These are phyloP conservation scores for Hypericum perforatum DNA, from an alignment of 345 rosid species.

Conservation along the genomic window DNA sequence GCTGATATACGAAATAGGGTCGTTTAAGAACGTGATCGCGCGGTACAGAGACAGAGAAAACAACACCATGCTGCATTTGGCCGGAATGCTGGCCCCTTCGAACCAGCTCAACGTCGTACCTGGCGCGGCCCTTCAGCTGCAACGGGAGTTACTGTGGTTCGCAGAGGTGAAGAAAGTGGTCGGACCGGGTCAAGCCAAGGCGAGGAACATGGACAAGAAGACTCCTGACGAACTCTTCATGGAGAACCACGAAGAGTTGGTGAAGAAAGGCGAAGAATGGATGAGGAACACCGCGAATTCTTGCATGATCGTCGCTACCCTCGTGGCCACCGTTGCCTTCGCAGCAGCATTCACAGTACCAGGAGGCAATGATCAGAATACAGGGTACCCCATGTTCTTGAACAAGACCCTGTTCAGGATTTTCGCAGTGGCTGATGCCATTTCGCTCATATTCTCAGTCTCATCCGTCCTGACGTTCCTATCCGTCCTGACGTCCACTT, in stretches of 20 bases:
- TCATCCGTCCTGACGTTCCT: too few species aligned
- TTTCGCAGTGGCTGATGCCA: background rate
- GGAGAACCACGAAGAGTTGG: background rate
- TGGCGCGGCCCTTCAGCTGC: slow-evolving; percentile 19
- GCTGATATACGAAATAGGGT: slow-evolving; percentile 14
- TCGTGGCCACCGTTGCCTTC: slow-evolving; percentile 4
- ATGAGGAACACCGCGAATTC: slow-evolving; percentile 1
- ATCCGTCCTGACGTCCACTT: too few species aligned
- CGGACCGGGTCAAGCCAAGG: background rate
- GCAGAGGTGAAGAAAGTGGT: background rate
- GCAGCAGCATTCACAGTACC: slow-evolving; percentile 6
- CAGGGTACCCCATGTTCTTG: slow-evolving; percentile 1
- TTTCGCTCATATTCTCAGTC: too few species aligned
- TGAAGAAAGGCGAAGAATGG: slow-evolving; percentile 5
- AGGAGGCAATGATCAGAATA: background rate
- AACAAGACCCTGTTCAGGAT: too few species aligned
- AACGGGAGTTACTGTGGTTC: slow-evolving; percentile 9
- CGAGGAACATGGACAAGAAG: background rate
- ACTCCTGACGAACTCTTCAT: slow-evolving; percentile 2
- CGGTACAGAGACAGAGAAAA: background rate
- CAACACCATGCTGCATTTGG: slow-evolving; percentile 19
- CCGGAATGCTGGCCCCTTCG: slow-evolving; percentile 6
- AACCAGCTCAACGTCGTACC: slow-evolving; percentile 9
- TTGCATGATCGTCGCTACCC: slow-evolving; percentile 9
- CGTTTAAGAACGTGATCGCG: slow-evolving; percentile 8